Percentiles rank a stretch among this genome's conserved stretches.
These are phyloP conservation scores for Penicillium waksmanii DNA, from an alignment of 495 filamentous ascomycete genomes.

Conservation along the genomic window DNA sequence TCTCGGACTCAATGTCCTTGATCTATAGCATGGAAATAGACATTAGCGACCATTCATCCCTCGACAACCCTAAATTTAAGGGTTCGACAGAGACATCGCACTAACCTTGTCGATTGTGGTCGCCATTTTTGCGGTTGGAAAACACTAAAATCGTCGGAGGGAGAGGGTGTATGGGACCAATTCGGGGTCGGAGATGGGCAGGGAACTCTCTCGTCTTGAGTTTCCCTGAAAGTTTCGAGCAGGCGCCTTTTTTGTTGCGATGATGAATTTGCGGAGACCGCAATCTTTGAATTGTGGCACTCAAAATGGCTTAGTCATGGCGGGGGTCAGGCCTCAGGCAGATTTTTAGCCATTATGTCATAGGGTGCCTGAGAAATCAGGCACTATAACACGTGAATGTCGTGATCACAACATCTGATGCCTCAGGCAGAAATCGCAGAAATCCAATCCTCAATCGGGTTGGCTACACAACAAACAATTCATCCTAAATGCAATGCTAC, in stretches of 20 bases:
- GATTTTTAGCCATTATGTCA: slow-evolving; percentile 28
- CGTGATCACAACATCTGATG: slow-evolving; percentile 12
- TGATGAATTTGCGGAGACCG: slow-evolving; percentile 23
- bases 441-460: slow-evolving; percentile 1
- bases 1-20: slow-evolving; percentile 97
- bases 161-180: slow-evolving; percentile 1
- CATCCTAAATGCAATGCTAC: no score
- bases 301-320: slow-evolving; percentile 33
- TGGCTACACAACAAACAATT: background rate
- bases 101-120: slow-evolving; percentile 94
- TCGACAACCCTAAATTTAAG: slow-evolving; percentile 12
- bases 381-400: slow-evolving; percentile 4
- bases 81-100: slow-evolving; percentile 16
- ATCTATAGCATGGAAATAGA: slow-evolving; percentile 61
- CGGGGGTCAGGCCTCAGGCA: slow-evolving; percentile 37
- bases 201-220: slow-evolving; percentile 4
- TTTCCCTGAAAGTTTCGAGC: slow-evolving; percentile 19
- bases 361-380: slow-evolving; percentile 15
- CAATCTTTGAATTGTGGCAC: slow-evolving; percentile 41
- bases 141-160: slow-evolving; percentile 16
- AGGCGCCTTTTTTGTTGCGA: slow-evolving; percentile 16
- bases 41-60: slow-evolving; percentile 30
- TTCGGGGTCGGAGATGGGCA: slow-evolving; percentile 2
- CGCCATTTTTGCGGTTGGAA: slow-evolving; percentile 69
- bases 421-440: background rate